phyloP scores from a whole-genome alignment of 805 yeast species.

The Ogataea sp. region DNA sequence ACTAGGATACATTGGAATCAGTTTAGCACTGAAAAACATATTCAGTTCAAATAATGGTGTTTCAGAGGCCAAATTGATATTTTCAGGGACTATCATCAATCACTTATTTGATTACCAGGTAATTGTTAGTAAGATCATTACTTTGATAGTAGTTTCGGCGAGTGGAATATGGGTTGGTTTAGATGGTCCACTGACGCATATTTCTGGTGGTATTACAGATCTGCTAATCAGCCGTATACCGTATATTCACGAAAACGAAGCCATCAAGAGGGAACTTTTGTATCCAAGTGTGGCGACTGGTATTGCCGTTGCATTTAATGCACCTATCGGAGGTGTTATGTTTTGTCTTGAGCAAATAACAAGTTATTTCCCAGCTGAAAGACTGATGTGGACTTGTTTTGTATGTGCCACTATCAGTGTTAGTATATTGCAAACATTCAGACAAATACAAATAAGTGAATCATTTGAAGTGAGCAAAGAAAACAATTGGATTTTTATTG shows the following conservation, averaged over 20 bases:
- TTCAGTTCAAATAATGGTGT: conserved; percentile 54
- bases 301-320: conserved; percentile 74
- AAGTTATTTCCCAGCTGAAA: conserved; percentile 52
- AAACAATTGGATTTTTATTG: conserved; percentile 65
- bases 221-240: conserved; percentile 27
- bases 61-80: conserved; percentile 60
- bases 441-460: conserved; percentile 28
- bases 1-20: conserved; percentile 31
- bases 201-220: conserved; percentile 54
- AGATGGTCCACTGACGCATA: conserved; percentile 83
- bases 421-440: conserved; percentile 46
- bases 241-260: conserved; percentile 37
- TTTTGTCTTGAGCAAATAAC: conserved; percentile 67
- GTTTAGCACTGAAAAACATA: conserved; percentile 23
- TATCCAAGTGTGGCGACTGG: conserved; percentile 81
- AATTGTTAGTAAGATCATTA: conserved; percentile 46
- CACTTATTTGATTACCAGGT: conserved; percentile 45
- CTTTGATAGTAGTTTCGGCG: conserved; percentile 58
- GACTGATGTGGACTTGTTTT: conserved; percentile 76
- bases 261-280: conserved; percentile 54
- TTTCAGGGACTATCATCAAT: conserved; percentile 54
- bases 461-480: conserved; percentile 62
- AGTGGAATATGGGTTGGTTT: conserved; percentile 79
- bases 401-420: conserved; percentile 72
- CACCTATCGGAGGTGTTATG: conserved; percentile 84